Percentiles rank a stretch among this genome's conserved stretches.
Conservation (phyloP, 441 rosid genomes). For the Biscutella auriculata region DNA sequence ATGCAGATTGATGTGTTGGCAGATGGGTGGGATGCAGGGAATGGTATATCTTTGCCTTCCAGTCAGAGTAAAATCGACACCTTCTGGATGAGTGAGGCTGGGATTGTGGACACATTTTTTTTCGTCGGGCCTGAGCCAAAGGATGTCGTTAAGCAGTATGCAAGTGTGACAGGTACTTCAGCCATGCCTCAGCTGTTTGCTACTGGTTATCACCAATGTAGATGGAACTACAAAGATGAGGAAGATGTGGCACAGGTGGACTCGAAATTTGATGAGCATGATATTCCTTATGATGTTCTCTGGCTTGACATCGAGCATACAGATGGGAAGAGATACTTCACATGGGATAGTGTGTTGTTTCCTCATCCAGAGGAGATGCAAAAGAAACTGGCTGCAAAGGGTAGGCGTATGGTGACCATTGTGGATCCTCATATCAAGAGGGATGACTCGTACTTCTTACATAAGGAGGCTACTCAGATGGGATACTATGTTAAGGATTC, state of each 20-base stretch:
- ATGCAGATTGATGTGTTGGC: constrained; percentile 98
- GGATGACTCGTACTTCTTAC: constrained; percentile 64
- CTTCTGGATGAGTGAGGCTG: constrained; percentile 96
- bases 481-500: constrained; percentile 89
- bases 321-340: constrained; percentile 82
- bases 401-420: constrained; percentile 93
- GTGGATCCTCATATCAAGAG: constrained; percentile 97
- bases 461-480: constrained; percentile 71
- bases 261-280: constrained; percentile 86
- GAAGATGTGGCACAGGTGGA: constrained; percentile 96
- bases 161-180: constrained; percentile 68
- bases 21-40: constrained; percentile 81
- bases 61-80: constrained; percentile 63
- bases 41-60: constrained; percentile 48
- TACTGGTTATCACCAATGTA: constrained; percentile 89
- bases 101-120: constrained; percentile 86
- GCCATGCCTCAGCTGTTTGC: constrained; percentile 91
- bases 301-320: constrained; percentile 99
- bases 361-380: constrained; percentile 96
- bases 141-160: constrained; percentile 83
- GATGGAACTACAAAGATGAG: constrained; percentile 99
- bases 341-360: constrained; percentile 74
- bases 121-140: constrained; percentile 83
- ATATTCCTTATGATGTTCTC: constrained; percentile 90
- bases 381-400: constrained; percentile 73